These are phyloP conservation scores for Alternaria novae-zelandiae DNA, from an alignment of 2,329 filamentous ascomycete genomes.

Conservation along the genomic window DNA sequence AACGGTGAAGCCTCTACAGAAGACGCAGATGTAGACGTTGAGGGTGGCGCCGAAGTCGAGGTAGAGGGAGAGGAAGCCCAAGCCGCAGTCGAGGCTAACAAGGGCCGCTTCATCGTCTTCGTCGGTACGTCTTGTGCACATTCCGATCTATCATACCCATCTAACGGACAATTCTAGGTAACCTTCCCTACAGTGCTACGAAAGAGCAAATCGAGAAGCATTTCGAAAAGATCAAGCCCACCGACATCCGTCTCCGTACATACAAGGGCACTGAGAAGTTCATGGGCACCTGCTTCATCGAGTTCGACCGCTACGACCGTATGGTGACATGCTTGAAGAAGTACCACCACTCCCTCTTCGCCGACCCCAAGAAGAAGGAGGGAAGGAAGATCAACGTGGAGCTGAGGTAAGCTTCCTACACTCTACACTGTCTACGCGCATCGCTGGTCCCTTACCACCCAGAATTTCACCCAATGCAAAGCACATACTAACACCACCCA, in stretches of 20 bases:
- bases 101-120: slow-evolving; percentile 76
- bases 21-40: slow-evolving; percentile 23
- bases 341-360: slow-evolving; percentile 85
- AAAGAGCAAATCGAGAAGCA: slow-evolving; percentile 72
- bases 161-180: slow-evolving; percentile 61
- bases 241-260: slow-evolving; percentile 64
- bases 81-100: slow-evolving; percentile 34
- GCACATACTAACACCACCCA: slow-evolving; percentile 12
- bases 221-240: slow-evolving; percentile 77
- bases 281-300: slow-evolving; percentile 65
- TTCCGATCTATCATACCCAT: background rate
- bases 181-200: slow-evolving; percentile 86
- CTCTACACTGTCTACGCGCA: too few relatives aligned
- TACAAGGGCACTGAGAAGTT: slow-evolving; percentile 47
- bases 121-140: slow-evolving; percentile 60
- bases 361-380: slow-evolving; percentile 60
- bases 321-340: slow-evolving; percentile 93
- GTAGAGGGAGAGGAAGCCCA: slow-evolving; percentile 21
- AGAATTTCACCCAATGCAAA: too few relatives aligned
- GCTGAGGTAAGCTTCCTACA: slow-evolving; percentile 81
- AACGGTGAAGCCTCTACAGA: slow-evolving; percentile 21
- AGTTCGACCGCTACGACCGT: slow-evolving; percentile 83
- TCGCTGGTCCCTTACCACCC: background rate
- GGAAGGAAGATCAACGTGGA: slow-evolving; percentile 89
- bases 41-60: slow-evolving; percentile 23